These are phyloP conservation scores for Aspergillus ostianus DNA, from an alignment of 495 filamentous ascomycete species.

Conservation along the genomic window DNA sequence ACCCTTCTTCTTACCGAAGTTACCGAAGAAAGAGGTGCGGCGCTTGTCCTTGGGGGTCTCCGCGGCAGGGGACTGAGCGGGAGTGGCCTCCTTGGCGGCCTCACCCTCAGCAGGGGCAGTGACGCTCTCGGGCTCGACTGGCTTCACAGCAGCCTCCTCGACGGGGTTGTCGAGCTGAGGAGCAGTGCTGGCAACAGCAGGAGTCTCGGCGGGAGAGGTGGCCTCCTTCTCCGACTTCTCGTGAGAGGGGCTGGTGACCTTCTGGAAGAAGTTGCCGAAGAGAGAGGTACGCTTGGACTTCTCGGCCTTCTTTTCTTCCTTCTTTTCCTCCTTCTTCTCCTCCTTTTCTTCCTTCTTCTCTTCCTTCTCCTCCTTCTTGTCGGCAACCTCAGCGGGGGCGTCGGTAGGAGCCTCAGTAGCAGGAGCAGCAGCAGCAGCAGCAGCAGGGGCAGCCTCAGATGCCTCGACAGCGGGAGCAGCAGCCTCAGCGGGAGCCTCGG, in stretches of 20 bases:
- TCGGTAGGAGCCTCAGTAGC: constrained; percentile 8
- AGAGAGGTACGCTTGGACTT: constrained; percentile 52
- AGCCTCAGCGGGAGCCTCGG: constrained; percentile 29
- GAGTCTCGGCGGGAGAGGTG: constrained; percentile 42
- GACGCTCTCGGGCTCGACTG: constrained; percentile 44
- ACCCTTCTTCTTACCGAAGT: constrained; percentile 52
- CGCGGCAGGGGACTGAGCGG: constrained; percentile 30
- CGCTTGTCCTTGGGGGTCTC: constrained; percentile 51
- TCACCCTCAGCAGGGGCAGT: constrained; percentile 43
- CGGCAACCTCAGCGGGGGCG: constrained; percentile 23
- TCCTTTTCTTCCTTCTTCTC: constrained; percentile 35
- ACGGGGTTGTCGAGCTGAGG: constrained; percentile 53
- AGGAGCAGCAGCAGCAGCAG: constrained; percentile 11
- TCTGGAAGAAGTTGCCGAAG: constrained; percentile 56
- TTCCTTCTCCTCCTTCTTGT: constrained; percentile 33
- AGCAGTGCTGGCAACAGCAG: constrained; percentile 46
- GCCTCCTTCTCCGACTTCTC: constrained; percentile 55
- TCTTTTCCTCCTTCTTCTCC: constrained; percentile 34
- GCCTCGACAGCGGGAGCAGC: constrained; percentile 26
- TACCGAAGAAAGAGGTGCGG: constrained; percentile 56
- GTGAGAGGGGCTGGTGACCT: constrained; percentile 50
- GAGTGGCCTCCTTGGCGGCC: constrained; percentile 37
- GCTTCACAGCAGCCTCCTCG: constrained; percentile 41
- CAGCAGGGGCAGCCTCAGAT: constrained; percentile 16
- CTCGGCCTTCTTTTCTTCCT: constrained; percentile 37